phyloP scores from a whole-genome alignment of 208 protist genomes.

The Leishmania tropica region DNA sequence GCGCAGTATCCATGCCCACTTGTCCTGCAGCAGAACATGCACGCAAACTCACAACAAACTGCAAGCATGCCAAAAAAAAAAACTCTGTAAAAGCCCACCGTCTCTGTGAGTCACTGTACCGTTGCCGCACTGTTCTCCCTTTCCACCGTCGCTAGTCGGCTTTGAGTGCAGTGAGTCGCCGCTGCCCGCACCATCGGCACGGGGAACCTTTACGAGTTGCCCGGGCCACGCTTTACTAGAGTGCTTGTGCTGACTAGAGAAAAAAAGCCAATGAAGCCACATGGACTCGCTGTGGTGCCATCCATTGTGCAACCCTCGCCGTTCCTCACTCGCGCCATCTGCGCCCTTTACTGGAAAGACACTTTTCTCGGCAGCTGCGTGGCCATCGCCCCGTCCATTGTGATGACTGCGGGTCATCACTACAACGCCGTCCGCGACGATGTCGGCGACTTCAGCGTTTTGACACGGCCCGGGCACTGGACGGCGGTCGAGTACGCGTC shows the following conservation, averaged over 20 bases:
- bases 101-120: not conserved
- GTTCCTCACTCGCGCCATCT: conserved; percentile 44
- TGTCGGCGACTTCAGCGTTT: conserved; percentile 78
- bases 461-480: conserved; percentile 41
- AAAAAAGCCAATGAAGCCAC: conserved; percentile 43
- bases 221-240: not conserved
- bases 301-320: conserved; percentile 37
- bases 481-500: conserved; percentile 53
- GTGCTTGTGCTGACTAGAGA: not conserved
- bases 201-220: too few relatives aligned
- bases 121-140: not conserved
- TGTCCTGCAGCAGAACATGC: not conserved
- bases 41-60: too few relatives aligned
- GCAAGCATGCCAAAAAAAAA: not conserved
- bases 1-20: not conserved
- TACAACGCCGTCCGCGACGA: conserved; percentile 79
- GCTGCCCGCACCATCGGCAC: not conserved
- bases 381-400: conserved; percentile 54
- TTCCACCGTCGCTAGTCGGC: not conserved
- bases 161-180: not conserved
- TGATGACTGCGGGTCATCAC: conserved; percentile 83
- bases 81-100: not conserved
- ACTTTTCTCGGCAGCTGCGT: conserved; percentile 81
- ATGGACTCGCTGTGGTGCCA: conserved; percentile 47
- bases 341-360: conserved; percentile 79